Evolutionary conservation across 306 rosid genomes (phyloP).

Genomic region (Citrullus colocynthis): DNA sequence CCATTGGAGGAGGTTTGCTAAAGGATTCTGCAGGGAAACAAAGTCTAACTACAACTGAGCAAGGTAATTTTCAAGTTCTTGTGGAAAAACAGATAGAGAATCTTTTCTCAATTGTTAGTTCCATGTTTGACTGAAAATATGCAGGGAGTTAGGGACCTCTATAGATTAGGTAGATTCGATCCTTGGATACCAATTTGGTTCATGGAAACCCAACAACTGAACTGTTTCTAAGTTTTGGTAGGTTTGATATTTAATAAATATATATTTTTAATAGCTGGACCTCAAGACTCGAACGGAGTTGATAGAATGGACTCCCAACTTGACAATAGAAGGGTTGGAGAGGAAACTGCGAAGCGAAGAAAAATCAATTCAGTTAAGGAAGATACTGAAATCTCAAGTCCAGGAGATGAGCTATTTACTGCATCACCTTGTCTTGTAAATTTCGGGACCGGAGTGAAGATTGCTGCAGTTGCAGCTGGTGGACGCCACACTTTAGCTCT

Average conservation of each 20-base stretch:
- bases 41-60: constrained; percentile 35
- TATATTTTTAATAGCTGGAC: background rate
- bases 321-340: constrained; percentile 48
- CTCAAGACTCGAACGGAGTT: constrained; percentile 37
- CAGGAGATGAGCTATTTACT: constrained; percentile 54
- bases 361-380: constrained; percentile 37
- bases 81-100: background rate
- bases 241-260: background rate
- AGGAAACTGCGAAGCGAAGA: constrained; percentile 57
- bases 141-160: constrained; percentile 27
- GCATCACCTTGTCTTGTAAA: constrained; percentile 48
- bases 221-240: background rate
- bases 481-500: constrained; percentile 80
- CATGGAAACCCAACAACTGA: background rate
- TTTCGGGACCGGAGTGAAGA: constrained; percentile 52
- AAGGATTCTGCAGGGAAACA: constrained; percentile 41
- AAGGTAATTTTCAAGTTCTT: constrained; percentile 20
- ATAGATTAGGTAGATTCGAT: background rate
- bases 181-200: background rate
- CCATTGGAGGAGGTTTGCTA: constrained; percentile 25
- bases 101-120: background rate
- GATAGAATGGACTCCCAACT: constrained; percentile 42
- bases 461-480: constrained; percentile 69
- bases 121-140: constrained; percentile 19
- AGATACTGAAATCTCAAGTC: constrained; percentile 50